Evolutionary conservation across 768 basidiomycete species (phyloP).

Genomic region (Lenzites betulinus): DNA sequence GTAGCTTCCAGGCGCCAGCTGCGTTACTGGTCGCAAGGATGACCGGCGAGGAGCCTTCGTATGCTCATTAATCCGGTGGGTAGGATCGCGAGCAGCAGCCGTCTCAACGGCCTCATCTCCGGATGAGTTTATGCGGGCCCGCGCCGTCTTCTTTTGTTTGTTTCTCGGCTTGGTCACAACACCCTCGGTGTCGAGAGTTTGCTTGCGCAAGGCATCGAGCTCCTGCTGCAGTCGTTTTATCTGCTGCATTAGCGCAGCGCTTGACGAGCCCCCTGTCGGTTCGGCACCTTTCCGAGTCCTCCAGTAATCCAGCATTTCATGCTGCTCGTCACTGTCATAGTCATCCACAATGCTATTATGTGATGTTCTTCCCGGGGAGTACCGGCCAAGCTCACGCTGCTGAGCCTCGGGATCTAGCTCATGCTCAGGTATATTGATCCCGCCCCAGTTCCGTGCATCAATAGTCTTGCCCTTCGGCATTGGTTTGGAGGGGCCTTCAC

Average conservation of each 20-base stretch:
- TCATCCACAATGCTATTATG: neutral
- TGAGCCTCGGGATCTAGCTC: constrained; percentile 24
- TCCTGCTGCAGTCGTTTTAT: neutral
- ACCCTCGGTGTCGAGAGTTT: neutral
- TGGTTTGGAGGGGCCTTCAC: constrained; percentile 18
- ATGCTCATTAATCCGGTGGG: too few species aligned
- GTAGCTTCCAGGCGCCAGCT: constrained; percentile 11
- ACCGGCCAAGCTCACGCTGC: constrained; percentile 4
- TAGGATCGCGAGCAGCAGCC: too few species aligned
- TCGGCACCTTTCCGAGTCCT: neutral
- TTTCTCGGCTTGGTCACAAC: neutral
- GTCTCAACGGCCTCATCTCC: too few species aligned
- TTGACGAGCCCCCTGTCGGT: neutral
- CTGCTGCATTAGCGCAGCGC: neutral
- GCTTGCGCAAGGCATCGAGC: neutral
- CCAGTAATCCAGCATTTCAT: constrained; percentile 2
- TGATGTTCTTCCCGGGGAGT: neutral
- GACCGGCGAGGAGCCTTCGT: neutral
- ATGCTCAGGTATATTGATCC: constrained; percentile 4
- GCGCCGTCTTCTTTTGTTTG: neutral
- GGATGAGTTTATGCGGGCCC: too few species aligned
- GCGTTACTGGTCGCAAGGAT: neutral
- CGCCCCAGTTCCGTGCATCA: constrained; percentile 26
- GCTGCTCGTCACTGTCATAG: neutral
- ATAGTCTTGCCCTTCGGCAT: constrained; percentile 20